phyloP scores from a whole-genome alignment of 257 asterid species.

The Knoxia roxburghii region DNA sequence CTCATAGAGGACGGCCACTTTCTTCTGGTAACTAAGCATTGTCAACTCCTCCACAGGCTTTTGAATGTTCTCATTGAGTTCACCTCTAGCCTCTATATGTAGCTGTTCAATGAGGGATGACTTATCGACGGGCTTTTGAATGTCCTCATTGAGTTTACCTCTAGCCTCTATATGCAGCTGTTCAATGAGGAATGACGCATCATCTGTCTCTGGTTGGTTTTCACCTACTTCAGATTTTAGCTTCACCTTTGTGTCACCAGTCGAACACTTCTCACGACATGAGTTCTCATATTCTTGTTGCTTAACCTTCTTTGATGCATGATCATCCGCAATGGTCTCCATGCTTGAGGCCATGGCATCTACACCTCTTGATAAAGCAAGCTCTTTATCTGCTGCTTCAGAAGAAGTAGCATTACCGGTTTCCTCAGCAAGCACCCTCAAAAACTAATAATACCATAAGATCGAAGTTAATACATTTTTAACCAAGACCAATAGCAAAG shows the following conservation, averaged over 20 bases:
- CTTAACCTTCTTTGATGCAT: slow-evolving; percentile 52
- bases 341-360: slow-evolving; percentile 66
- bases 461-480: neutral
- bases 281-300: slow-evolving; percentile 62
- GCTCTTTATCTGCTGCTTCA: slow-evolving; percentile 50
- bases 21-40: slow-evolving; percentile 55
- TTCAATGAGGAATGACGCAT: slow-evolving; percentile 35
- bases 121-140: slow-evolving; percentile 49
- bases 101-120: slow-evolving; percentile 37
- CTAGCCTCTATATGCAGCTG: slow-evolving; percentile 28
- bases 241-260: slow-evolving; percentile 26
- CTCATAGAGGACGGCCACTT: slow-evolving; percentile 65
- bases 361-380: slow-evolving; percentile 54
- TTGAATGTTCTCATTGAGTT: slow-evolving; percentile 51
- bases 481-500: neutral
- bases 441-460: slow-evolving; percentile 37
- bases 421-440: slow-evolving; percentile 75
- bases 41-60: slow-evolving; percentile 56
- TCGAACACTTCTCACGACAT: slow-evolving; percentile 59
- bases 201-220: slow-evolving; percentile 29
- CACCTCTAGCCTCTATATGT: slow-evolving; percentile 24
- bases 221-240: slow-evolving; percentile 32
- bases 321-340: slow-evolving; percentile 42
- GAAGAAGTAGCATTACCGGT: slow-evolving; percentile 36
- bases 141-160: slow-evolving; percentile 44